These are phyloP conservation scores for Pleurotus giganteus DNA, from an alignment of 768 basidiomycete species.

Conservation along the genomic window DNA sequence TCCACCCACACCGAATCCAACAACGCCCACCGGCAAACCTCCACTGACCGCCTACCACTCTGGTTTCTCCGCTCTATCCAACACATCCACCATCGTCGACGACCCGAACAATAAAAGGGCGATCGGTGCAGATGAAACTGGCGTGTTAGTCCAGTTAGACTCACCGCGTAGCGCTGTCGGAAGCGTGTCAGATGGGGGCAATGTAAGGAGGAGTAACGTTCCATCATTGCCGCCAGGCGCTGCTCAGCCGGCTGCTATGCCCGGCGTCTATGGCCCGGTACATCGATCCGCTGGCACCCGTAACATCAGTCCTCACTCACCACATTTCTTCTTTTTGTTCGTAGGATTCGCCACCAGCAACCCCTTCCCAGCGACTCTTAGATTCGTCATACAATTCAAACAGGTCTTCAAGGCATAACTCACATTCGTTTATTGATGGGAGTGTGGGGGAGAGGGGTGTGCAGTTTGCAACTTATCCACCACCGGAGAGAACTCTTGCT, in stretches of 20 bases:
- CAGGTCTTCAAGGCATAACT: background rate
- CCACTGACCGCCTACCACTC: background rate
- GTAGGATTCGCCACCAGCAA: slow-evolving; percentile 3
- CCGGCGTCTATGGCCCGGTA: background rate
- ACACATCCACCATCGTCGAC: background rate
- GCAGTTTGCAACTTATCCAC: background rate
- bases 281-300: background rate
- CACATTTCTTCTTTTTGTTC: background rate
- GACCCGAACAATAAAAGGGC: background rate
- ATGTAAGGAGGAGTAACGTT: background rate
- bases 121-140: background rate
- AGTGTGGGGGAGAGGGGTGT: background rate
- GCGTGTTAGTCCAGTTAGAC: background rate
- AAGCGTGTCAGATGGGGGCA: background rate
- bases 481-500: background rate
- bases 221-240: background rate
- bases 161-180: background rate
- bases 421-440: background rate
- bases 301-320: too few species aligned
- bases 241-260: background rate
- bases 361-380: slow-evolving; percentile 4
- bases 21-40: background rate
- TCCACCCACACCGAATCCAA: background rate
- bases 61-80: background rate
- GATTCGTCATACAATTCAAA: slow-evolving; percentile 1